Evolutionary conservation across 352 stramenopile species (phyloP), one percentile per base, ranked within the genome.

Genomic region (Plasmopara halstedii): DNA sequence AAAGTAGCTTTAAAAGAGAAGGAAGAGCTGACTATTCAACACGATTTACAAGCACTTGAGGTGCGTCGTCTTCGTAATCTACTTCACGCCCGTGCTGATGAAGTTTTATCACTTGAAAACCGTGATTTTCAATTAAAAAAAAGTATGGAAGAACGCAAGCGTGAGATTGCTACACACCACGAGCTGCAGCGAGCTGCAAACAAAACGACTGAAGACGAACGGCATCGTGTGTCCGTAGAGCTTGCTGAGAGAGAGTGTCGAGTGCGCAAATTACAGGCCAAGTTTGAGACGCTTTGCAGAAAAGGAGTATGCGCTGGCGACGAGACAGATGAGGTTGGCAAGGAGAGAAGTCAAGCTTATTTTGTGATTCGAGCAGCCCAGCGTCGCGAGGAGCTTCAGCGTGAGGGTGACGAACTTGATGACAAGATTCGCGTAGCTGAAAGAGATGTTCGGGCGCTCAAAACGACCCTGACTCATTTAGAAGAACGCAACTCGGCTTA

Each of bases 291-390:
- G 29, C 67, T 90, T 15, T 88, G 78, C 50, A 90, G 86, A 42
- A 81, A 81, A 49, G 75, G 73, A 41, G 73, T 64, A 9, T 89
- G 78, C 34, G 77, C 71, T 13, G 62, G 64, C 23, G 80, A 70
- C 15, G 62, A 85, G 50, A 66, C 75, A 23, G 83, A 81, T 23
- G 80, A 94, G 53, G 56, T 44, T 33, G 50, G 50, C 31, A 56
- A 61, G 19, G 76, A 88, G 45, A 73, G 83, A 26, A 97, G 83
- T 31, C 93, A 98, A 56, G 91, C 93, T 11, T 97, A 97, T 49
- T 97, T 96, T 62, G 75, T 98, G 8, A 98, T 98, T 58, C 74
- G 92, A 48, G 91, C 90, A n/a, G 95, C 94, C 1, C 93, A 98
- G 58, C 83, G 82, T 52, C 82, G 91, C 23, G 94, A 98, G 55